Evolutionary conservation across 2,329 filamentous ascomycete genomes (phyloP).

Genomic region (Aspergillus neoniger): DNA sequence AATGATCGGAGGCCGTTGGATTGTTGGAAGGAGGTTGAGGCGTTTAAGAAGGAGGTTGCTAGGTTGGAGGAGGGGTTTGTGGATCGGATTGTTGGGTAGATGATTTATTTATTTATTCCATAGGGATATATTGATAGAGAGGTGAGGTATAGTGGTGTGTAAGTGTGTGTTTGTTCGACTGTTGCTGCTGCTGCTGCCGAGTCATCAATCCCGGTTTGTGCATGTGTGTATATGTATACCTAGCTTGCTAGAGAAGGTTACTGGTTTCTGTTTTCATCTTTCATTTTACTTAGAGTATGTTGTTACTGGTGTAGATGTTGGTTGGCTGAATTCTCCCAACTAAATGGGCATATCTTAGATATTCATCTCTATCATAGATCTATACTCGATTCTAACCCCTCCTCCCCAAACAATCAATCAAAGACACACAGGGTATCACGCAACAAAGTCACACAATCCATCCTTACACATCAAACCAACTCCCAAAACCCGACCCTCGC

Average conservation of each 20-base stretch:
- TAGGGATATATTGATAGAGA: not conserved
- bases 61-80: constrained; percentile 86
- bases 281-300: not conserved
- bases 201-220: not conserved
- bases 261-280: constrained; percentile 4
- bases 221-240: constrained; percentile 26
- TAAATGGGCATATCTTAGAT: too few species aligned
- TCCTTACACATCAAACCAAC: constrained; percentile 48
- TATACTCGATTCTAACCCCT: not conserved
- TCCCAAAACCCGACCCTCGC: constrained; percentile 83
- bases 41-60: constrained; percentile 85
- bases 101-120: constrained; percentile 1
- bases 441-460: not conserved
- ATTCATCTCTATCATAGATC: not conserved
- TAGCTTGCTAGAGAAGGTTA: constrained; percentile 14
- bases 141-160: not conserved
- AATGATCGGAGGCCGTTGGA: constrained; percentile 87
- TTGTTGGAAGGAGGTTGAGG: constrained; percentile 91
- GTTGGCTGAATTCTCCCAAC: not conserved
- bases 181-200: not conserved
- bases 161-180: constrained; percentile 4
- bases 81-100: constrained; percentile 65
- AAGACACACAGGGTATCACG: constrained; percentile 11
- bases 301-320: too few species aligned
- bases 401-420: not conserved